Conservation (phyloP, 495 filamentous ascomycete genomes). For the Jackrogersella multiformis region DNA sequence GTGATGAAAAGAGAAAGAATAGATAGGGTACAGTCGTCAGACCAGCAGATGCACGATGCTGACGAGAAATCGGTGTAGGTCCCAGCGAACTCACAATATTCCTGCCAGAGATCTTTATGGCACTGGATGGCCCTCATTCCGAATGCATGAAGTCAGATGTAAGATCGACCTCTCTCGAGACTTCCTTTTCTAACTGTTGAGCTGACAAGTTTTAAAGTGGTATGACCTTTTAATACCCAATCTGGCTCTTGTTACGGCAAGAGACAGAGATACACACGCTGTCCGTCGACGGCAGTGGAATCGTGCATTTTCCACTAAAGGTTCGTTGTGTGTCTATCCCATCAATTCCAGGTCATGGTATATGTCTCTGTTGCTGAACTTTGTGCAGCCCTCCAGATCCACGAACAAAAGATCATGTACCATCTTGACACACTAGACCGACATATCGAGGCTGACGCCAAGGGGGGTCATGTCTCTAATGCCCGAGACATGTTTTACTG, state of each 20-base stretch:
- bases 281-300: not conserved
- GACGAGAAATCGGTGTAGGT: not conserved
- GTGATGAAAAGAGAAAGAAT: not conserved
- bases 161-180: not conserved
- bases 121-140: not conserved
- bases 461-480: not conserved
- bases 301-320: not conserved
- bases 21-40: too few relatives aligned
- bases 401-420: not conserved
- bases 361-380: too few relatives aligned
- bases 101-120: not conserved
- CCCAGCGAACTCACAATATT: not conserved
- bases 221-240: not conserved
- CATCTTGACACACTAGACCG: not conserved
- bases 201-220: not conserved
- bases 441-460: not conserved
- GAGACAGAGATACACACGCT: not conserved
- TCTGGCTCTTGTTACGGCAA: not conserved
- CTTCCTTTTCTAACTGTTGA: not conserved
- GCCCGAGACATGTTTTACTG: not conserved
- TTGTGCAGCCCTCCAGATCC: too few relatives aligned
- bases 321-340: not conserved
- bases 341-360: too few relatives aligned
- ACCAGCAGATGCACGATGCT: too few relatives aligned
- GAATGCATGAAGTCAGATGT: not conserved